Percentiles rank a stretch among this genome's conserved stretches.
These are phyloP conservation scores for Lichtheimia hyalospora DNA, from an alignment of 371 early-diverging fungal genomes.

Conservation along the genomic window DNA sequence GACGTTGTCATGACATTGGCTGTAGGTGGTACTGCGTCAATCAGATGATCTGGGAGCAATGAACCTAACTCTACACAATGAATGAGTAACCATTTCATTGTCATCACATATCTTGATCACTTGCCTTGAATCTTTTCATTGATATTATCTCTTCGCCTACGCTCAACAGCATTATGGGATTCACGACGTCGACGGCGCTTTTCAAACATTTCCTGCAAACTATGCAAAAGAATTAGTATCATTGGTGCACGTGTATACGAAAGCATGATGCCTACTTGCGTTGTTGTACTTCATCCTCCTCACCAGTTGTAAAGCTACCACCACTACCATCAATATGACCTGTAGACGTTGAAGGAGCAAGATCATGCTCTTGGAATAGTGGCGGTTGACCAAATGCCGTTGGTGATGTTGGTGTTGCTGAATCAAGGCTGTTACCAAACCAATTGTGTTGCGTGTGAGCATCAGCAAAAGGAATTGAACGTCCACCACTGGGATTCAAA, in stretches of 20 bases:
- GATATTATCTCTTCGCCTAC: constrained; percentile 95
- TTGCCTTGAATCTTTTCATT: constrained; percentile 92
- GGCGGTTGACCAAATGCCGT: constrained; percentile 29
- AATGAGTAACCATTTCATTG: background rate
- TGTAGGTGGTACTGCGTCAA: constrained; percentile 43
- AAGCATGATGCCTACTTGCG: constrained; percentile 31
- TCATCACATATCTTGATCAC: background rate
- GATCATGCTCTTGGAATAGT: constrained; percentile 25
- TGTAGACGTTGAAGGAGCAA: constrained; percentile 47
- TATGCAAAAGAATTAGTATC: constrained; percentile 10
- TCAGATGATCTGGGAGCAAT: constrained; percentile 73
- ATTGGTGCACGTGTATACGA: background rate
- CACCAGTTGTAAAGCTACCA: constrained; percentile 8
- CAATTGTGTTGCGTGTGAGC: constrained; percentile 31
- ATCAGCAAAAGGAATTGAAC: constrained; percentile 18
- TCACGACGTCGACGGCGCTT: constrained; percentile 50
- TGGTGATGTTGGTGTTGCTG: constrained; percentile 7
- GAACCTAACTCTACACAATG: constrained; percentile 71
- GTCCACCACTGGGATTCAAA: background rate
- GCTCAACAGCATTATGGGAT: constrained; percentile 76
- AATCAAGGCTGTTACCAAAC: constrained; percentile 46
- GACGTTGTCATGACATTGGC: constrained; percentile 31
- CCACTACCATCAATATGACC: constrained; percentile 30
- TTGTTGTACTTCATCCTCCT: constrained; percentile 38
- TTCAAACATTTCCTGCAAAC: constrained; percentile 54